Base-by-base conservation (phyloP, 2,329 filamentous ascomycete genomes). In the Xylaria sp. region DNA sequence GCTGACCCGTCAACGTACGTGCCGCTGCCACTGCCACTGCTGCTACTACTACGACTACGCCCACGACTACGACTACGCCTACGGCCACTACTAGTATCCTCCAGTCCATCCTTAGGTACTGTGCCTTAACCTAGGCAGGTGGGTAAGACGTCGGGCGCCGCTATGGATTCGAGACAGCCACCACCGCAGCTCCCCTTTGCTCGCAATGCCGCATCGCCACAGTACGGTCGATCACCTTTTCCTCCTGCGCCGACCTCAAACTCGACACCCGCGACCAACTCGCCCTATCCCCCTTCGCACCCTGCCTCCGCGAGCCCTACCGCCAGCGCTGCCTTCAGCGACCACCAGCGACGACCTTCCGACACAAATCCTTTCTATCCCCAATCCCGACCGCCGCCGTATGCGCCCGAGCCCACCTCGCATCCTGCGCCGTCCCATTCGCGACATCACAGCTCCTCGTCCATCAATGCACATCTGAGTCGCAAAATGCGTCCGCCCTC, bases 381-480 rank as follows among this genome's bases (percentile, higher is more conserved):
- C n/a, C 66, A 68, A 50, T 63, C 66, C 22, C 59, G 69, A 45
- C 61, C 63, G 34, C 53, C 55, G 7, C 48, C 66, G 17, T 69
- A 68, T 57, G 59, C 54, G 42, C 43, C 63, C 17, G 68, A 70
- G 13, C 65, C 66, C 22, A 55, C 65, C 18, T 62, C 64, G 8
- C 68, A 71, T 62, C 65, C 66, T 38, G 54, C 53, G 16, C 63
- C 60, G 26, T 49, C 63, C 11, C 69, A 71, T 54, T 62, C 66
- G 54, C 66, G 68, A 46, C 69, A 71, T 34, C 68, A 62, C 40
- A 70, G 69, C 52, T 61, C 69, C 13, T 70, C 69, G 2, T 70
- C 69, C n/a, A 52, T 67, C 44, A 64, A 60, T 54, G 60, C 61
- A 29, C 52, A 24, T 4, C 4, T n/a, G 8, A 9, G 8, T 49